Base-by-base conservation (phyloP, 2,329 filamentous ascomycete genomes). In the Alternaria rosae region DNA sequence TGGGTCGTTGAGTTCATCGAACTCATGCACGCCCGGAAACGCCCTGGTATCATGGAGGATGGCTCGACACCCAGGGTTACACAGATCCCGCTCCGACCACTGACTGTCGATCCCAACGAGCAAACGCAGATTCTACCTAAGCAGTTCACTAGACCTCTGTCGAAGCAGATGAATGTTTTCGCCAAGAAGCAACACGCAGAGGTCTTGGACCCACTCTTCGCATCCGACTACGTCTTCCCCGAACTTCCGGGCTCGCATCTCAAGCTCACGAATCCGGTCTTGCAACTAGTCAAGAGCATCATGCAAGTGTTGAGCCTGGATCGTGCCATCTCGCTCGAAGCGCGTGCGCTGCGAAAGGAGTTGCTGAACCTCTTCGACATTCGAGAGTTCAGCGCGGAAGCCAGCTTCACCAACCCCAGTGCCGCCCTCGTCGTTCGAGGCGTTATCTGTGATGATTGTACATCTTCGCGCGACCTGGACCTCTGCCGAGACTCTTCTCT, bases 1-100 rank as follows among this genome's bases (percentile, higher is more conserved):
- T 97, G 94, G 93, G 88, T 97, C 4, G 88, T 97, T 13, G 93
- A 97, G 76, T 99, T 97, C 79, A 92, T 99, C 68, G 89, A 97
- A 68, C 85, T 97, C 57, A 97, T 99, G 94, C 94, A 97, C 74
- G 82, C 84, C 12, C 85, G 94, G 64, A 99, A 98, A 80, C 88
- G 89, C 6, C 71, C 78, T 17, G 79, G 80, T 1, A 82, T 83
- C 25, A 83, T 83, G n/a, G 64, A 61, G 23, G 78, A 45, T 85
- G 86, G 48, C 78, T 84, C 71, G 4, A 84, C 82, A 3, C 84
- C 84, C 15, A 82, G 88, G 50, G 76, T 83, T 13, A 90, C 88
- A 6, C 91, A 91, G 67, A 83, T 90, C 9, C 85, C 87, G 0
- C 82, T 87, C 28, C 82, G 86, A 57, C 81, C 81, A 15, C 79